Evolutionary conservation across 2,329 filamentous ascomycete genomes (phyloP).

Genomic region (Neophaeococcomyces aloes): DNA sequence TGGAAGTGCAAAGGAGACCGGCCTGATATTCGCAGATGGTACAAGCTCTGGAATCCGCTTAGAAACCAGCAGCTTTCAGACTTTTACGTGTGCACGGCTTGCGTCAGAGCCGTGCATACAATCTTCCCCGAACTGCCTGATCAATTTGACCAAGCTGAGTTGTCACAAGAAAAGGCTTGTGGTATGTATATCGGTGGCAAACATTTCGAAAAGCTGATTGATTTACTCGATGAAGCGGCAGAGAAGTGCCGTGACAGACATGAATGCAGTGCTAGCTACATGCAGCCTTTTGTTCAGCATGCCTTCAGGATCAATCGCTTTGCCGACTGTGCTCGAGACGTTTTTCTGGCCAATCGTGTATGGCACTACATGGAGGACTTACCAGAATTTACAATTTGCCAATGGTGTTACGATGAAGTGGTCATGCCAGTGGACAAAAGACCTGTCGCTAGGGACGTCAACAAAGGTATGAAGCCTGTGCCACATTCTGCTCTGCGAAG

Average conservation of each 20-base stretch:
- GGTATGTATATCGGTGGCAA: conserved; percentile 55
- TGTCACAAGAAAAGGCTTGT: conserved; percentile 49
- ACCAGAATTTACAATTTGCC: conserved; percentile 71
- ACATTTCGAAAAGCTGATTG: conserved; percentile 47
- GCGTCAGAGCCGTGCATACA: conserved; percentile 59
- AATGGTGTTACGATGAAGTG: conserved; percentile 72
- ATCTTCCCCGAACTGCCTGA: conserved; percentile 59
- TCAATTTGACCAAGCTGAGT: conserved; percentile 25
- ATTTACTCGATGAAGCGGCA: conserved; percentile 46
- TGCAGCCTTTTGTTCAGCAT: conserved; percentile 53
- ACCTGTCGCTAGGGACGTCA: conserved; percentile 56
- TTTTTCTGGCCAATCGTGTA: conserved; percentile 47
- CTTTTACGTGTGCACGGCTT: conserved; percentile 67
- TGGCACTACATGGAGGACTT: conserved; percentile 73
- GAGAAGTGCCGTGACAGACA: conserved; percentile 28
- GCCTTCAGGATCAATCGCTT: conserved; percentile 48
- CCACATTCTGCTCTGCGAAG: conserved; percentile 25
- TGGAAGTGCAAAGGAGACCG: conserved; percentile 49
- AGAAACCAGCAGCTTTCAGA: conserved; percentile 53
- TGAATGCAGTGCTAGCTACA: conserved; percentile 20
- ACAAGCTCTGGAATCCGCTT: conserved; percentile 59
- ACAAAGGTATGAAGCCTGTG: conserved; percentile 48
- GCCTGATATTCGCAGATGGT: conserved; percentile 57
- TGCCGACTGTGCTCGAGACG: conserved; percentile 56
- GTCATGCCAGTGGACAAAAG: conserved; percentile 51